A percentile compares a stretch with the other conserved stretches of the same genome.
Evolutionary conservation across 345 rosid genomes (phyloP).

Genomic region (Dipteronia sinensis): DNA sequence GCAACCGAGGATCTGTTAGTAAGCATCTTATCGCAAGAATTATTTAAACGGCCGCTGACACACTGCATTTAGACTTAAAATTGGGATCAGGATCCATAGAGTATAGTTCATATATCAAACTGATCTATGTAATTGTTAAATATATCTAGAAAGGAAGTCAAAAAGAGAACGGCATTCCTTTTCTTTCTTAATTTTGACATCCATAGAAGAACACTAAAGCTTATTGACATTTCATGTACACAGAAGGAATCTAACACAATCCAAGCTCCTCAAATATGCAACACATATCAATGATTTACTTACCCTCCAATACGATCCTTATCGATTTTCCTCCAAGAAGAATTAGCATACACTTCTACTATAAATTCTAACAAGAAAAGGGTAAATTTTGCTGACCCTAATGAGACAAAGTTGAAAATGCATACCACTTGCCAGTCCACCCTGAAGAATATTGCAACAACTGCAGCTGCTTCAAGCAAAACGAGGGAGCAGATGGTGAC

Average conservation of each 20-base stretch:
- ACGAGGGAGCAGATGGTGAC: slow-evolving; percentile 38
- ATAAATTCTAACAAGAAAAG: not conserved
- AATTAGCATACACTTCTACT: not conserved
- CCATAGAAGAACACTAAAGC: not conserved
- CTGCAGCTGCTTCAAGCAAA: slow-evolving; percentile 35
- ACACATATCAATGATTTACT: not conserved
- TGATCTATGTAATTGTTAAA: not conserved
- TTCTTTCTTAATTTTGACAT: too few species aligned
- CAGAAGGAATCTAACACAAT: not conserved
- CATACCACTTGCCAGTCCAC: slow-evolving; percentile 48
- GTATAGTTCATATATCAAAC: not conserved
- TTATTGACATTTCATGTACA: not conserved
- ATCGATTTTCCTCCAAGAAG: not conserved
- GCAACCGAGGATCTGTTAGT: not conserved
- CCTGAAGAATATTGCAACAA: slow-evolving; percentile 49
- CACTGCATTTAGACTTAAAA: not conserved
- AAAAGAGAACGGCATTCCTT: too few species aligned
- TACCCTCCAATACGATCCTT: not conserved
- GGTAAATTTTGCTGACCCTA: not conserved
- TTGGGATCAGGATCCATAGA: not conserved
- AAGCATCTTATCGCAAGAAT: not conserved
- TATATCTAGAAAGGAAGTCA: not conserved
- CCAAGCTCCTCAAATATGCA: not conserved
- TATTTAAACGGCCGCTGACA: not conserved
- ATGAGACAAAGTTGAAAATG: not conserved